Percentiles rank a stretch among this genome's conserved stretches.
These are phyloP conservation scores for Lipomyces yamanashiensis DNA, from an alignment of 805 yeast species.

Conservation along the genomic window DNA sequence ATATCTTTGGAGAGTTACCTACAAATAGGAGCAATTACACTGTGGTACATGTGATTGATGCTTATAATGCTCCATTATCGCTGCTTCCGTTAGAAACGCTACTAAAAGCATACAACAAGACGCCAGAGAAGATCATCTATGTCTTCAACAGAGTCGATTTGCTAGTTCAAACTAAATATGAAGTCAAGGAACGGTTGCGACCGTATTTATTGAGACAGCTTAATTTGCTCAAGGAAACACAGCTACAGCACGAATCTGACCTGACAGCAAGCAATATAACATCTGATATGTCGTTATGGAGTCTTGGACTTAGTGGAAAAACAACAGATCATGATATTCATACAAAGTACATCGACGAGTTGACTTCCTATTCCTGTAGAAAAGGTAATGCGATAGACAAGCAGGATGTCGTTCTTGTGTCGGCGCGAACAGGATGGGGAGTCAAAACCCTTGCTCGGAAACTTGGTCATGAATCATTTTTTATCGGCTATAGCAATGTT, in stretches of 20 bases:
- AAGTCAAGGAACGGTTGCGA: constrained; percentile 11
- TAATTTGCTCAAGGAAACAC: background rate
- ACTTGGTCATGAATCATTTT: constrained; percentile 45
- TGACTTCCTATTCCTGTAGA: background rate
- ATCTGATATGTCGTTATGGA: constrained; percentile 15
- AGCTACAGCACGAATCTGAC: background rate
- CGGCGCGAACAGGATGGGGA: constrained; percentile 62
- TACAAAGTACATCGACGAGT: background rate
- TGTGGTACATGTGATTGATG: constrained; percentile 65
- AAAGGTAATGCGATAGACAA: background rate
- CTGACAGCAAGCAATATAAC: background rate
- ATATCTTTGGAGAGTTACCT: constrained; percentile 21
- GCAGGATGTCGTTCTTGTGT: constrained; percentile 53
- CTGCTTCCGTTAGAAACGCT: constrained; percentile 20
- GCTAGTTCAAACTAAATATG: constrained; percentile 2
- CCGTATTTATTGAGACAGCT: constrained; percentile 16
- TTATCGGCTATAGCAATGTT: constrained; percentile 89
- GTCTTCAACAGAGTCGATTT: constrained; percentile 26
- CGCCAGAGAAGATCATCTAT: constrained; percentile 7
- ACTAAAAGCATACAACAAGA: constrained; percentile 7
- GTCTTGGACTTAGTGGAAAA: constrained; percentile 5
- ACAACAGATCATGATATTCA: background rate
- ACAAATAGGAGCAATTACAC: constrained; percentile 44
- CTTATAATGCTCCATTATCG: constrained; percentile 74
- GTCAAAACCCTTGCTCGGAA: constrained; percentile 47